A percentile compares a stretch with the other conserved stretches of the same genome.
phyloP scores from a whole-genome alignment of 768 basidiomycete species.

The Xanthoconium purpureum region DNA sequence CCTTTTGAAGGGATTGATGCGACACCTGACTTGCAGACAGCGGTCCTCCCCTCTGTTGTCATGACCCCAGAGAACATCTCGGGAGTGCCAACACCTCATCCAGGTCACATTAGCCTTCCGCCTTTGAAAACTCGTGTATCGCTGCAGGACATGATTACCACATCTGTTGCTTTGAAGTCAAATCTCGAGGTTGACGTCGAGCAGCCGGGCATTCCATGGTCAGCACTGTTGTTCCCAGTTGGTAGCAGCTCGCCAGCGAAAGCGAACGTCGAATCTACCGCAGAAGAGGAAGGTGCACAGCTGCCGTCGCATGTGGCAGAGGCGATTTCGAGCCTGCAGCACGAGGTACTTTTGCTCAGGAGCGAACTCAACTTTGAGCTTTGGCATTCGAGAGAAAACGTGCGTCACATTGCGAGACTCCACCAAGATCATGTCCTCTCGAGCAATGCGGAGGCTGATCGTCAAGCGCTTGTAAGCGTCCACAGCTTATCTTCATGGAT shows the following conservation, averaged over 20 bases:
- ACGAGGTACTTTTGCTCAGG: conserved; percentile 68
- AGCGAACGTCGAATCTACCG: conserved; percentile 15
- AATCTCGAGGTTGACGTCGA: conserved; percentile 61
- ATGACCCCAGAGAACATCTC: conserved; percentile 23
- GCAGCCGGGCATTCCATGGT: conserved; percentile 51
- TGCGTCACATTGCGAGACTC: conserved; percentile 77
- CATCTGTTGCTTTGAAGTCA: conserved; percentile 71
- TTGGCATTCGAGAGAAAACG: conserved; percentile 79
- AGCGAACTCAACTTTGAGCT: conserved; percentile 85
- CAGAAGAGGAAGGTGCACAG: conserved; percentile 12
- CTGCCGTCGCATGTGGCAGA: conserved; percentile 53
- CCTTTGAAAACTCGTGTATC: conserved; percentile 42
- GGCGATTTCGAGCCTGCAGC: conserved; percentile 68
- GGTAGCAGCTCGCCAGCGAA: conserved; percentile 30
- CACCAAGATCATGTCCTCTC: conserved; percentile 72
- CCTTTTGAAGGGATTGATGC: neutral
- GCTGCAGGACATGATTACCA: conserved; percentile 71
- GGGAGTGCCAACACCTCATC: conserved; percentile 29
- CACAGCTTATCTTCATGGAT: neutral
- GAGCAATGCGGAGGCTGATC: conserved; percentile 73
- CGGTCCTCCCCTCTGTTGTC: conserved; percentile 2
- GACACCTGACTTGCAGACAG: conserved; percentile 4
- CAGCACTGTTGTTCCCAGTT: conserved; percentile 41
- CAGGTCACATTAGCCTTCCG: conserved; percentile 37
- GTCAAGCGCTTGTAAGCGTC: conserved; percentile 69